Conservation (phyloP, 2,329 filamentous ascomycete species). For the Penicillium crustosum region DNA sequence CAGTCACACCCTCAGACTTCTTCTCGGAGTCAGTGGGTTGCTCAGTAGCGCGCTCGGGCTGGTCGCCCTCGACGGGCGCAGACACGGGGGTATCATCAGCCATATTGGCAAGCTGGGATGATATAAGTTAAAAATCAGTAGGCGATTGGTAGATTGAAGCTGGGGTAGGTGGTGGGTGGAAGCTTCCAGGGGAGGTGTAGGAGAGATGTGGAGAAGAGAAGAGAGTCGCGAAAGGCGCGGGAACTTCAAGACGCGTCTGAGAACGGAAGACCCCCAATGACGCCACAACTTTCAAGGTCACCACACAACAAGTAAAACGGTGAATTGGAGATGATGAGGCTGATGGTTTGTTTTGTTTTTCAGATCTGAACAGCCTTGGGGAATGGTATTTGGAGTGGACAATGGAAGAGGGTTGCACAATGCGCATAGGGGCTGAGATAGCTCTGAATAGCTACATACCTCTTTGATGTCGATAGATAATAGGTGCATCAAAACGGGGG, state of each 20-base stretch:
- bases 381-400: not conserved
- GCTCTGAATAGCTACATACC: not conserved
- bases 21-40: conserved; percentile 32
- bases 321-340: not conserved
- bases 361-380: not conserved
- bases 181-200: conserved; percentile 25
- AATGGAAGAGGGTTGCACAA: not conserved
- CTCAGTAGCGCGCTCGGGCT: conserved; percentile 30
- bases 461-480: not conserved
- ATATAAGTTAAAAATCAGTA: conserved; percentile 19
- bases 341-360: not conserved
- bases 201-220: conserved; percentile 30
- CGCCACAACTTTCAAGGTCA: conserved; percentile 19
- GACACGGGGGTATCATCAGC: conserved; percentile 41
- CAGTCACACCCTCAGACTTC: conserved; percentile 24
- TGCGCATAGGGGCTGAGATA: not conserved
- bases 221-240: conserved; percentile 30
- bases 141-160: conserved; percentile 14
- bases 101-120: conserved; percentile 32
- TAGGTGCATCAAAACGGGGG: not conserved
- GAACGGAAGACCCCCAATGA: conserved; percentile 23
- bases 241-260: conserved; percentile 28
- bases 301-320: not conserved
- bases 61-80: conserved; percentile 35
- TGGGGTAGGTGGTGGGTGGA: conserved; percentile 10